Evolutionary conservation across 108 stramenopile species (phyloP), one percentile per base, ranked within the genome.

Genomic region (Skeletonema marinoi): DNA sequence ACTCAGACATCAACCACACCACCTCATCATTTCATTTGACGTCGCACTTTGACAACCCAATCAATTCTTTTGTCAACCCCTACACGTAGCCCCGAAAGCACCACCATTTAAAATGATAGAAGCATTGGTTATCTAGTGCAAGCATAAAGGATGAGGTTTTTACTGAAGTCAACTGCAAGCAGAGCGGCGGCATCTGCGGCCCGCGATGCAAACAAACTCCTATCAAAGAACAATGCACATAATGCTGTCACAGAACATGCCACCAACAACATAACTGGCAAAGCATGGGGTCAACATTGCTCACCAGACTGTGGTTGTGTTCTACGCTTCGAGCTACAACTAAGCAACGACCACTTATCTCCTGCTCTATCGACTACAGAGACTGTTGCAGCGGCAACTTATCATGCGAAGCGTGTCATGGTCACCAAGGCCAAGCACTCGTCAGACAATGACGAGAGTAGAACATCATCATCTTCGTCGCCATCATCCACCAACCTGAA

Each of bases 231-330:
- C 39, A 41, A 41, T 41, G 39, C 39, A 12, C 39, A 41, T 41
- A 41, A 41, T 0, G 39, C 39, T 41, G 61, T 6, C 32, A 32
- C 70, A 60, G 32, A 48, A 41, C 29, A 4, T 32, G 32, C 31
- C 31, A 17, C 35, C 35, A 25, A 29, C 14, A 21, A 21, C 41
- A 58, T n/a, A 9, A 33, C 64, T 13, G 71, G 35, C 50, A 81
- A 78, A 63, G 83, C 86, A n/a, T 91, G 85, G 88, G 93, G 90
- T 17, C 93, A 94, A 65, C 89, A 90, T 66, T 94, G 93, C 68
- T 89, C 88, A 29, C 86, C 88, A 10, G 85, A 79, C 56, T 94
- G 93, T 73, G 93, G 91, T 13, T 94, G 93, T 68, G 80, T 91
- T 9, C 68, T 94, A 12, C 87, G 93, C 42, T 89, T 94, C 56